Evolutionary conservation across 108 stramenopile genomes (phyloP), one percentile per base, ranked within the genome.

Genomic region (Stephanodiscus triporus): DNA sequence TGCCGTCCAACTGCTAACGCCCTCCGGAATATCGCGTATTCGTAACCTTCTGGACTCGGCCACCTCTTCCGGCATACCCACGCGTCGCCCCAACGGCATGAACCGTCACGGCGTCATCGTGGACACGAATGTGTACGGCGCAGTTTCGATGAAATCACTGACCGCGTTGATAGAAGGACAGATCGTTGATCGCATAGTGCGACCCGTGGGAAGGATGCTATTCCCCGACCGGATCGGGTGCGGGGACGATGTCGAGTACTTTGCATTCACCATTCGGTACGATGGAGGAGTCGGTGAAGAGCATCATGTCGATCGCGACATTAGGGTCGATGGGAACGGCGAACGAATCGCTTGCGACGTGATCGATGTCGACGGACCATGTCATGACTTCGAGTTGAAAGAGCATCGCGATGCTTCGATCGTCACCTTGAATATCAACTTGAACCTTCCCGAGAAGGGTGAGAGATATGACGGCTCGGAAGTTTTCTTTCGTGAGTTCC

Each of bases 41-140:
- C 81, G 85, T 0, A 40, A 43, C 11, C 54, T 73, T 9, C 49
- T 86, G 0, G 78, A 82, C 63, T 11, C 30, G 10, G 84, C 80
- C 0, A 9, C 48, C 17, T 3, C 32, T 2, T 77, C 80, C 11
- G 77, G 80, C 16, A 90, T 90, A 50, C 87, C 87, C n/a, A 81
- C 48, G 19, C 85, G 87, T 42, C 77, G 89, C 26, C 89, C 89
- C 56, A 90, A 90, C 77, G 89, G 80, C 16, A 90, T 90, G 89
- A 90, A 90, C 75, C 85, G 89, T 7, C 49, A 76, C 71, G 89
- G 89, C 3, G 2, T 73, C 34, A 68, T 90, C 14, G 34, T 90
- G 7, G 88, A 86, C 38, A 56, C 50, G 2, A 19, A 75, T 32
- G 78, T 84, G 20, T 14, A 78, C 40, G 88, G 88, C 22, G 85